These are phyloP conservation scores for Serendipita sp. DNA, from an alignment of 768 basidiomycete species.

Conservation along the genomic window DNA sequence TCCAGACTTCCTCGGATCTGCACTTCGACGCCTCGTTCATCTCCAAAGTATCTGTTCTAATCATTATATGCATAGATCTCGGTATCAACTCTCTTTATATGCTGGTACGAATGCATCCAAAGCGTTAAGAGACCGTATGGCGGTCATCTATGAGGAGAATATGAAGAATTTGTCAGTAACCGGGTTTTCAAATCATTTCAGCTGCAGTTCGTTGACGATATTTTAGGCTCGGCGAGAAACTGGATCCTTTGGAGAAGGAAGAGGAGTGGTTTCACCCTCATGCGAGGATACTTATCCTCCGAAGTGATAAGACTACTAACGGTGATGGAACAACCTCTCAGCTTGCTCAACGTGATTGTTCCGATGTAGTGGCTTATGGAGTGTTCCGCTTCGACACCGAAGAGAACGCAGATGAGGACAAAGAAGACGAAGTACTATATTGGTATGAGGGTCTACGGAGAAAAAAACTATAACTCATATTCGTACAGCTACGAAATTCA, in stretches of 20 bases:
- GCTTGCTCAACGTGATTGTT: neutral
- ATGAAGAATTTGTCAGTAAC: neutral
- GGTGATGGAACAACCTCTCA: neutral
- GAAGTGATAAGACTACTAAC: neutral
- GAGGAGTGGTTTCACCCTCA: slow-evolving; percentile 17
- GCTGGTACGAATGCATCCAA: neutral
- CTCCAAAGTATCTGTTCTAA: neutral
- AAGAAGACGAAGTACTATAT: slow-evolving; percentile 15
- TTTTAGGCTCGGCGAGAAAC: slow-evolving; percentile 8
- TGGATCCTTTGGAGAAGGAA: slow-evolving; percentile 13
- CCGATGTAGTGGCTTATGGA: slow-evolving; percentile 11
- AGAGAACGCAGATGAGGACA: slow-evolving; percentile 9
- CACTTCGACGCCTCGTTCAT: neutral
- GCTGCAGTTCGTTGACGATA: neutral
- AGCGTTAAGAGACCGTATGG: neutral
- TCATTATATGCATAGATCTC: neutral
- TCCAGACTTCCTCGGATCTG: neutral
- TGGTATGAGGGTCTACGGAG: slow-evolving; percentile 7
- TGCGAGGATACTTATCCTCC: slow-evolving; percentile 11
- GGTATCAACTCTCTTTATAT: neutral
- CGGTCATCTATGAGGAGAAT: neutral
- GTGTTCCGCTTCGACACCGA: slow-evolving; percentile 19
- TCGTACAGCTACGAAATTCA: slow-evolving; percentile 17
- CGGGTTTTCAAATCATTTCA: no score
- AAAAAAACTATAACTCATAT: neutral